These are phyloP conservation scores for Verticillium zaregamsianum DNA, from an alignment of 2,329 filamentous ascomycete species.

Conservation along the genomic window DNA sequence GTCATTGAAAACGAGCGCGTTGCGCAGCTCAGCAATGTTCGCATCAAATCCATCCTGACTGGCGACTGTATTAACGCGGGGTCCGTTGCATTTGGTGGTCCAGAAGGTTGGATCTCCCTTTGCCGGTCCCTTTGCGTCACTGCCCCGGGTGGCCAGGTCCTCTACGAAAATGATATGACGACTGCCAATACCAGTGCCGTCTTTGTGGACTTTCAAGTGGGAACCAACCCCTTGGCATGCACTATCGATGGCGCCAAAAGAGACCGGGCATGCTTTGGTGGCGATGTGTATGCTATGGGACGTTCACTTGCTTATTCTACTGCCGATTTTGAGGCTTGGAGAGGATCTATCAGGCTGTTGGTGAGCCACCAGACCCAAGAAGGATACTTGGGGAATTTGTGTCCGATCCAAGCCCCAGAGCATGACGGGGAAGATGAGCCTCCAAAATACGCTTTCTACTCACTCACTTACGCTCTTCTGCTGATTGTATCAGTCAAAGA, in stretches of 20 bases:
- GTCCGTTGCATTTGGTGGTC: slow-evolving; percentile 7
- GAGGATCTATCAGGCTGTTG: slow-evolving; percentile 7
- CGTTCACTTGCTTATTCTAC: slow-evolving; percentile 6
- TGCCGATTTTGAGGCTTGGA: slow-evolving; percentile 1
- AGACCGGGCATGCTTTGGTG: slow-evolving; percentile 8
- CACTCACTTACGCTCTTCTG: slow-evolving; percentile 7
- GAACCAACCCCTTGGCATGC: slow-evolving; percentile 6
- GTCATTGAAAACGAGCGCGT: slow-evolving; percentile 1
- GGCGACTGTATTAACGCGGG: slow-evolving; percentile 6
- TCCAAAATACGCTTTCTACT: slow-evolving; percentile 9
- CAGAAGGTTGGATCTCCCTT: slow-evolving; percentile 5
- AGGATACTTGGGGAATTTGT: slow-evolving; percentile 8
- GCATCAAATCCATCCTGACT: slow-evolving; percentile 1
- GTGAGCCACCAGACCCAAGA: slow-evolving; percentile 6
- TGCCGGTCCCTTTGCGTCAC: slow-evolving; percentile 3
- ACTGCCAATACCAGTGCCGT: background rate
- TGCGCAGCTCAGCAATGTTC: slow-evolving; percentile 4
- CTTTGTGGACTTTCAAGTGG: slow-evolving; percentile 8
- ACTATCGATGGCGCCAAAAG: slow-evolving; percentile 9
- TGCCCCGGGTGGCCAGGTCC: background rate
- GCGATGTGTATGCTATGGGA: slow-evolving; percentile 8
- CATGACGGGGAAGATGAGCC: slow-evolving; percentile 2
- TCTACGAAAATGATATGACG: slow-evolving; percentile 6
- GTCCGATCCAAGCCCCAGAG: slow-evolving; percentile 6
- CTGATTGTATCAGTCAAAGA: slow-evolving; percentile 7